phyloP scores from a whole-genome alignment of 306 rosid genomes.

The Corylus americana region DNA sequence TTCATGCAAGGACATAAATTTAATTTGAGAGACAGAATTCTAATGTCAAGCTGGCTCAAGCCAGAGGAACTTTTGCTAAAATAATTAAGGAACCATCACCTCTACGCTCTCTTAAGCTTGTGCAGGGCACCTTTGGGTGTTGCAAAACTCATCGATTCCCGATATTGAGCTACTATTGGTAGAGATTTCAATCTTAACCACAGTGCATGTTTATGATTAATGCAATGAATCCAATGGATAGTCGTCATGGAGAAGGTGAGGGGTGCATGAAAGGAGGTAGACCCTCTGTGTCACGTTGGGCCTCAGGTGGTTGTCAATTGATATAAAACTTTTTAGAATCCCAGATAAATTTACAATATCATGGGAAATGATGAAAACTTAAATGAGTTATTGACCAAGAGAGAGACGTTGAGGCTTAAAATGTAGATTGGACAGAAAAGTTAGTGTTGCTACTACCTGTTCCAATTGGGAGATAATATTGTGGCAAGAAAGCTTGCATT shows the following conservation, averaged over 20 bases:
- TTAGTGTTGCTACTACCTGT: conserved; percentile 5
- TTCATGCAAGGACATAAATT: no score
- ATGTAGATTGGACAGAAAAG: neutral
- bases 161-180: neutral
- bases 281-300: no score
- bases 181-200: neutral
- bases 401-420: neutral
- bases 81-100: neutral
- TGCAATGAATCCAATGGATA: no score
- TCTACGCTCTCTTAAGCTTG: neutral
- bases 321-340: neutral
- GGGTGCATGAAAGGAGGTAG: no score
- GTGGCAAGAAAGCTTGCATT: neutral
- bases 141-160: neutral
- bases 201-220: neutral
- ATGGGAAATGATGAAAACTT: neutral
- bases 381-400: neutral
- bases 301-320: no score
- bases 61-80: no score
- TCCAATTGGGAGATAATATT: neutral
- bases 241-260: no score
- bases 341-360: neutral
- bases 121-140: neutral
- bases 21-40: no score
- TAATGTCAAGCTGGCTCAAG: no score